Base-by-base conservation (phyloP, 1,139 yeast genomes). In the Suhomyces bribrorum region DNA sequence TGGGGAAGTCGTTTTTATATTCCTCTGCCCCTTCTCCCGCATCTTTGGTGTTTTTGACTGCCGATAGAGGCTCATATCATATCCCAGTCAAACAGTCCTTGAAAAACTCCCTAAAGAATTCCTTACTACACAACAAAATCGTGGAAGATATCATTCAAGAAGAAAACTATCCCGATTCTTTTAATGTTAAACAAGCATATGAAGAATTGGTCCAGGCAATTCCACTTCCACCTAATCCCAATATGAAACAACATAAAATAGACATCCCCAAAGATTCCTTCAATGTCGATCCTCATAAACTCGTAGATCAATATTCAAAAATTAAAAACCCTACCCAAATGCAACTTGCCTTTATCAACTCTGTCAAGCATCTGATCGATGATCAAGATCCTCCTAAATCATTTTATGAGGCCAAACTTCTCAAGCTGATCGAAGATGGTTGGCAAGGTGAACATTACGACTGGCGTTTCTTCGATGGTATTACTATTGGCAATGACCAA, bases 391-490 rank as follows among this genome's bases (percentile, higher is more conserved):
- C 73, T 25, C 61, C 61, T 4, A 68, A 68, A 43, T 61, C 53
- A 41, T 66, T 67, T 40, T 38, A 44, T 14, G 74, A 68, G 43
- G 62, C 67, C 4, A 57, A 55, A 33, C 43, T 66, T 15, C 44
- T 63, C 28, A 38, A 46, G 14, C 43, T 44, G 29, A 43, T 49
- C 32, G 43, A 38, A 13, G 49, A 57, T 22, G 41, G 46, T 24
- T 51, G 59, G 55, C 38, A 52, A 31, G 81, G 81, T 1, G 72
- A 64, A 31, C 75, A 70, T 48, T 66, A 68, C 48, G 75, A 70
- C 49, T 69, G 75, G 74, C 49, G 74, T 31, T 69, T 69, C 40
- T 68, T 66, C 50, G 50, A 47, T 24, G 53, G 54, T 7, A 34
- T 64, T 22, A 54, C 56, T 12, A 52, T 57, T 5, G 66, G 64